Conservation (phyloP, 2,329 filamentous ascomycete species). For the Alternaria atra region DNA sequence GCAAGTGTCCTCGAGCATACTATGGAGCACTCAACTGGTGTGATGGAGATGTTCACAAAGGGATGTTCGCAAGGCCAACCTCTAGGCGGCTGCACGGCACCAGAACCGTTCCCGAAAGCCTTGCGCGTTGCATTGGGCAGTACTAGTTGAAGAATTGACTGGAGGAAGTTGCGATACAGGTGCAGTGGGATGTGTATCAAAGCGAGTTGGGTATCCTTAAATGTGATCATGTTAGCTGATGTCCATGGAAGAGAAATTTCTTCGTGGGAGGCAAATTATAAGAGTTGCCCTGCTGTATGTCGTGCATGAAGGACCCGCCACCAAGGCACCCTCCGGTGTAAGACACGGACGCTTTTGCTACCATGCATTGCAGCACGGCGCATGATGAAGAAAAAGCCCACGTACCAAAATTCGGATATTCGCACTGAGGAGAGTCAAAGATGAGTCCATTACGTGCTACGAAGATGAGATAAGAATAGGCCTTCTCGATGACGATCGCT, state of each 20-base stretch:
- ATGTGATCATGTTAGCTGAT: slow-evolving; percentile 49
- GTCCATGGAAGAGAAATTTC: slow-evolving; percentile 26
- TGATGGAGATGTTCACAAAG: slow-evolving; percentile 94
- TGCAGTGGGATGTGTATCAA: slow-evolving; percentile 89
- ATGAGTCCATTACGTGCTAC: slow-evolving; percentile 54
- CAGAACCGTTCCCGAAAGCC: slow-evolving; percentile 35
- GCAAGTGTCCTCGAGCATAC: slow-evolving; percentile 84
- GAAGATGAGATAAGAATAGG: slow-evolving; percentile 44
- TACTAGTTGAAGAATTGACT: slow-evolving; percentile 85
- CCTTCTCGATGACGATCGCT: slow-evolving; percentile 33
- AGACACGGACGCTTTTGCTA: slow-evolving; percentile 27
- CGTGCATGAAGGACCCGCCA: slow-evolving; percentile 38
- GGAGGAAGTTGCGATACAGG: slow-evolving; percentile 79
- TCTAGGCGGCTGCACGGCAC: slow-evolving; percentile 46
- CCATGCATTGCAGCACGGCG: slow-evolving; percentile 29
- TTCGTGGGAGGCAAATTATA: slow-evolving; percentile 44
- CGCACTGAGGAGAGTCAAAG: slow-evolving; percentile 57
- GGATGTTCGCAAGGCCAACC: slow-evolving; percentile 68
- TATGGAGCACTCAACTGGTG: slow-evolving; percentile 89
- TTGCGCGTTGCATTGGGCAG: slow-evolving; percentile 66
- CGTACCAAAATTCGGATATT: slow-evolving; percentile 61
- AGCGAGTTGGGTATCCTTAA: slow-evolving; percentile 83
- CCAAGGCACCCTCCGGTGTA: slow-evolving; percentile 36
- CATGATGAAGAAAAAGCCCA: slow-evolving; percentile 34
- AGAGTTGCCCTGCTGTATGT: slow-evolving; percentile 40